phyloP scores from a whole-genome alignment of 192 early-diverging fungal species.

The Mortierella claussenii region DNA sequence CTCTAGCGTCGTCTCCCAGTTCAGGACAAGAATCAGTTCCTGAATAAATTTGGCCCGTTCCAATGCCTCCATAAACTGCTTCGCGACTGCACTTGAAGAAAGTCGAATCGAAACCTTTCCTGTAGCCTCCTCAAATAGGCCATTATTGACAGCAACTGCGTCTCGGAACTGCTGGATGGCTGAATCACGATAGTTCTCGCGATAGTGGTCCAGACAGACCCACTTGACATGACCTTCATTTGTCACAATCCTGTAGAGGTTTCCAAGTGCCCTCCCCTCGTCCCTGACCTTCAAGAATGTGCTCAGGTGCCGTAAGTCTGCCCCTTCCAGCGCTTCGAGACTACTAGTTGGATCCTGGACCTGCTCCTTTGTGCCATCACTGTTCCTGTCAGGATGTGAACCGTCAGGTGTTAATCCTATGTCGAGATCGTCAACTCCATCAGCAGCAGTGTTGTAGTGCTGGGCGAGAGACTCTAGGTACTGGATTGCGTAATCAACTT shows the following conservation, averaged over 20 bases:
- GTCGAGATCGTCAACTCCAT: background rate
- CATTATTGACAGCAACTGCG: constrained; percentile 6
- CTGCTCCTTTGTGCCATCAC: background rate
- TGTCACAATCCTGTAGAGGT: constrained; percentile 24
- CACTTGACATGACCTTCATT: constrained; percentile 26
- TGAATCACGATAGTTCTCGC: constrained; percentile 9
- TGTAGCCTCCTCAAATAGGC: constrained; percentile 13
- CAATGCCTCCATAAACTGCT: constrained; percentile 28
- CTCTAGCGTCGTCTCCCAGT: constrained; percentile 28
- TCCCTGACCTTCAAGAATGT: constrained; percentile 29
- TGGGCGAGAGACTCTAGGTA: constrained; percentile 11
- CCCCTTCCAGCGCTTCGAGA: constrained; percentile 33
- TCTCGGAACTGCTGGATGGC: constrained; percentile 14
- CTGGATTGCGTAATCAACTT: constrained; percentile 29
- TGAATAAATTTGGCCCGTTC: constrained; percentile 26
- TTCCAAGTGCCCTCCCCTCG: constrained; percentile 24
- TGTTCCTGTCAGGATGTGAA: background rate
- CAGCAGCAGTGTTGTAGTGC: background rate
- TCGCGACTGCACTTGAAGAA: background rate
- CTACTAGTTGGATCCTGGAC: background rate
- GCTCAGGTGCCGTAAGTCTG: constrained; percentile 26
- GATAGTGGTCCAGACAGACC: constrained; percentile 33
- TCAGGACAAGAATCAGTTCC: constrained; percentile 13
- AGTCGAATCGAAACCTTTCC: constrained; percentile 19
- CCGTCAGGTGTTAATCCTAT: background rate